A percentile compares a stretch with the other conserved stretches of the same genome.
Conservation (phyloP, 164 flowering plant genomes). For the Nelumbo lutea region DNA sequence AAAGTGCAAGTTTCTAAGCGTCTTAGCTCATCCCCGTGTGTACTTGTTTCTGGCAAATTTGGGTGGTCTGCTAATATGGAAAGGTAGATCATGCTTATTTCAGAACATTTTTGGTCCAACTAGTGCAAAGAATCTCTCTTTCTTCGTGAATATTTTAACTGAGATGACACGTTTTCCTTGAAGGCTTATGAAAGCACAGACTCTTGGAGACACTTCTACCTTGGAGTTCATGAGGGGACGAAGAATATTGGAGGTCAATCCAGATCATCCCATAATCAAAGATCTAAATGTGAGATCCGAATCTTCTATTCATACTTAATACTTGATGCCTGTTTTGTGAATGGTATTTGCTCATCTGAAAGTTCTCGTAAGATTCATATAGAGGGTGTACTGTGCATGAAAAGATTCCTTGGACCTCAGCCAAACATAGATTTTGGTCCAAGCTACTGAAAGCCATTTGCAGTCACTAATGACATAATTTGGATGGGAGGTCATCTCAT, state of each 20-base stretch:
- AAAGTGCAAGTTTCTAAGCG: conserved; percentile 94
- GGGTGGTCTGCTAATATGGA: conserved; percentile 99
- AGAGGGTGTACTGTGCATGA: conserved; percentile 36
- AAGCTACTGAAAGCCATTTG: too few relatives aligned
- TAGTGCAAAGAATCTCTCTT: neutral
- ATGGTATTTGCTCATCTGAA: too few relatives aligned
- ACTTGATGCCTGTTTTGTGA: too few relatives aligned
- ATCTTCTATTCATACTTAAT: conserved; percentile 23
- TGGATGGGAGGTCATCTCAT: too few relatives aligned
- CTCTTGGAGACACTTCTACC: conserved; percentile 80
- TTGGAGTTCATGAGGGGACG: conserved; percentile 95
- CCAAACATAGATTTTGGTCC: too few relatives aligned
- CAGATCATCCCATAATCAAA: conserved; percentile 89
- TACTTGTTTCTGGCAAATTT: conserved; percentile 97
- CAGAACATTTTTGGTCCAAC: neutral
- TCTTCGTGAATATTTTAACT: neutral
- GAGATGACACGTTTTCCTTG: conserved; percentile 3
- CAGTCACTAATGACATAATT: too few relatives aligned
- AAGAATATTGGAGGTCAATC: conserved; percentile 84
- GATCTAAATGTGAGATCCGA: conserved; percentile 64
- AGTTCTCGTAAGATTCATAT: conserved; percentile 53
- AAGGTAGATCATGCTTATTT: conserved; percentile 43
- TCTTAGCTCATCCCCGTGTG: conserved; percentile 93
- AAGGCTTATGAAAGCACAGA: conserved; percentile 93
- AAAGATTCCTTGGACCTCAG: too few relatives aligned